Evolutionary conservation across 2,329 filamentous ascomycete genomes (phyloP).

Genomic region (Paracoccidioides brasiliensis): DNA sequence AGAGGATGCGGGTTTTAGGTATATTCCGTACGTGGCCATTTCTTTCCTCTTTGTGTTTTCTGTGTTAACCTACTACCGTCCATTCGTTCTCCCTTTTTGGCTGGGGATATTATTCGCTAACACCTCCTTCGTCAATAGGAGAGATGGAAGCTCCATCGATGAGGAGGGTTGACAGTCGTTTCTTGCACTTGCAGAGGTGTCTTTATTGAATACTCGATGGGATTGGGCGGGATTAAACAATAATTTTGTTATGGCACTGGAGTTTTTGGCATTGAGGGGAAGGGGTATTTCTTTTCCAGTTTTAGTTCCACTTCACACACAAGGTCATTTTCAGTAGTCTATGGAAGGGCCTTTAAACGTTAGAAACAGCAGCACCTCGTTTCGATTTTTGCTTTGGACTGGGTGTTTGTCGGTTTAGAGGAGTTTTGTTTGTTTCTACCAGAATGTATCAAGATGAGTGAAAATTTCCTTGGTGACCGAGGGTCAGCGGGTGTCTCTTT

Average conservation of each 20-base stretch:
- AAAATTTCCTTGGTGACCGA: no score
- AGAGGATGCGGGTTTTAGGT: slow-evolving; percentile 48
- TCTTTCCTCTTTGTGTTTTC: background rate
- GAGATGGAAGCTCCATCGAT: slow-evolving; percentile 35
- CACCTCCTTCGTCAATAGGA: slow-evolving; percentile 15
- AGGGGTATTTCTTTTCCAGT: background rate
- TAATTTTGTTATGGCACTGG: background rate
- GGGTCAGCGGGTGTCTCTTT: no score
- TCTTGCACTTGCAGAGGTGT: no score
- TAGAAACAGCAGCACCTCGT: no score
- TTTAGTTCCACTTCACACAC: background rate
- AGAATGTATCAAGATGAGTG: no score
- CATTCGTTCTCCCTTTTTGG: background rate
- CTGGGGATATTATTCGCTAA: background rate
- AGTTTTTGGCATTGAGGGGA: background rate
- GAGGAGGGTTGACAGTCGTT: slow-evolving; percentile 24
- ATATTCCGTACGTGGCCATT: slow-evolving; percentile 39
- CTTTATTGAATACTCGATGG: background rate
- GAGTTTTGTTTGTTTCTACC: no score
- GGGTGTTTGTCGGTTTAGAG: no score
- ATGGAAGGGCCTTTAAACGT: no score
- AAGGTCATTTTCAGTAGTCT: no score
- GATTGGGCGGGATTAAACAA: background rate
- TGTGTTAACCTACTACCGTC: background rate
- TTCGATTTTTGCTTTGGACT: no score